Evolutionary conservation across 1,139 yeast species (phyloP).

Genomic region (Debaryomycetaceae sp.): DNA sequence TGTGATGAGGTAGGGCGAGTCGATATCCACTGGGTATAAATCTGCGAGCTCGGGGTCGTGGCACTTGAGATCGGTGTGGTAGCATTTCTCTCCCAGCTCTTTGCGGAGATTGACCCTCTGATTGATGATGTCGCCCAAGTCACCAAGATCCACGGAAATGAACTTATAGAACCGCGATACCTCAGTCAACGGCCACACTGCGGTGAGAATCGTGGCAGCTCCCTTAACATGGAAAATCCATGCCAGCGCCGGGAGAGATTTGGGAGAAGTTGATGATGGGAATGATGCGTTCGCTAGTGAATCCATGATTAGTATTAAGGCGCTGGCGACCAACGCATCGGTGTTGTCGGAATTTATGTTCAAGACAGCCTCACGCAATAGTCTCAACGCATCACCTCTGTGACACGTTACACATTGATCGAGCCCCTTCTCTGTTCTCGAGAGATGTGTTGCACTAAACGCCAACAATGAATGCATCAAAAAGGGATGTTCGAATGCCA

Average conservation of each 20-base stretch:
- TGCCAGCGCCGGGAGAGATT: constrained; percentile 83
- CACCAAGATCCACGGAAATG: constrained; percentile 76
- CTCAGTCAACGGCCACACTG: constrained; percentile 91
- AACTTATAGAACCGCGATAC: constrained; percentile 69
- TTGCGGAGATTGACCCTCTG: constrained; percentile 31
- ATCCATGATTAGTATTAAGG: constrained; percentile 84
- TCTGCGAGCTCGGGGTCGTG: constrained; percentile 85
- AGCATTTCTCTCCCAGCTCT: constrained; percentile 19
- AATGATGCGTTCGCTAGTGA: constrained; percentile 89
- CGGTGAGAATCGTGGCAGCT: constrained; percentile 90
- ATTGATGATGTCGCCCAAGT: constrained; percentile 75
- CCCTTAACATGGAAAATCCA: constrained; percentile 98
- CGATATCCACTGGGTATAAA: constrained; percentile 77
- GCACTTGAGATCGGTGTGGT: constrained; percentile 65
- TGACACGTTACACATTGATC: constrained; percentile 85
- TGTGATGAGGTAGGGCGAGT: constrained; percentile 82
- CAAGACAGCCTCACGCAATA: constrained; percentile 79
- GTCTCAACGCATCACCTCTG: constrained; percentile 78
- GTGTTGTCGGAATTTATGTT: constrained; percentile 81
- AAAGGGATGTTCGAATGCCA: constrained; percentile 86
- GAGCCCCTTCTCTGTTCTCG: constrained; percentile 70
- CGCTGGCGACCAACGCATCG: constrained; percentile 90
- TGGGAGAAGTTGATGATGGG: constrained; percentile 58
- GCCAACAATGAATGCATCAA: constrained; percentile 89
- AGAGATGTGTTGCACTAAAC: constrained; percentile 86